A percentile compares a stretch with the other conserved stretches of the same genome.
Evolutionary conservation across 164 flowering plant genomes (phyloP).

Genomic region (Chimonanthus praecox): DNA sequence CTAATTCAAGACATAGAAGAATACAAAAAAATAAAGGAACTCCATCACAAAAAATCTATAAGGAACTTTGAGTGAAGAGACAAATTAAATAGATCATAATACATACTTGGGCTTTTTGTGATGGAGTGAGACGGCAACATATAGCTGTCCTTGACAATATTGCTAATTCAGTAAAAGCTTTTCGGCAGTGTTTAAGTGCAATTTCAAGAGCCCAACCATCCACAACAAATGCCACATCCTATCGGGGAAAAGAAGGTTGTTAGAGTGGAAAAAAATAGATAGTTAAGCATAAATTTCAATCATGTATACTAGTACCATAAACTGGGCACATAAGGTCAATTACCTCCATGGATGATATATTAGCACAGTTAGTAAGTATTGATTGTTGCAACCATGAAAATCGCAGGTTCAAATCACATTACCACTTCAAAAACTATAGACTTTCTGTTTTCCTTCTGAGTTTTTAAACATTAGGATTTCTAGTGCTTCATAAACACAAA

Average conservation of each 20-base stretch:
- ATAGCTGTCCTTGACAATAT: constrained; percentile 92
- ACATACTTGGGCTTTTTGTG: constrained; percentile 95
- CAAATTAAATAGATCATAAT: constrained; percentile 2
- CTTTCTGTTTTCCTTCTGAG: no score
- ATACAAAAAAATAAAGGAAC: background rate
- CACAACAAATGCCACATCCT: constrained; percentile 99
- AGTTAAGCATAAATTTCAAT: no score
- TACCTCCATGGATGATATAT: no score
- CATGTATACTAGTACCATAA: no score
- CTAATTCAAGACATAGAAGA: background rate
- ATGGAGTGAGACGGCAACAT: constrained; percentile 98
- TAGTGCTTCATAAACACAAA: no score
- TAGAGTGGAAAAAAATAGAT: background rate
- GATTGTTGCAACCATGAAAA: no score
- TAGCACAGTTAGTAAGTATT: no score
- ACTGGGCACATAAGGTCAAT: no score
- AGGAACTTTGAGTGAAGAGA: background rate
- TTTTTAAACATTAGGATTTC: no score
- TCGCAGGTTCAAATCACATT: no score
- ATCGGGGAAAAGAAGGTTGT: constrained; percentile 1
- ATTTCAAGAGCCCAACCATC: constrained; percentile 99
- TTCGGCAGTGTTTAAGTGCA: constrained; percentile 65
- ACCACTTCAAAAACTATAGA: no score
- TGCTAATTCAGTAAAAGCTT: constrained; percentile 88
- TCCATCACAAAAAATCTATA: background rate